A percentile compares a stretch with the other conserved stretches of the same genome.
phyloP scores from a whole-genome alignment of 805 yeast genomes.

The Starmerella vaccinii region DNA sequence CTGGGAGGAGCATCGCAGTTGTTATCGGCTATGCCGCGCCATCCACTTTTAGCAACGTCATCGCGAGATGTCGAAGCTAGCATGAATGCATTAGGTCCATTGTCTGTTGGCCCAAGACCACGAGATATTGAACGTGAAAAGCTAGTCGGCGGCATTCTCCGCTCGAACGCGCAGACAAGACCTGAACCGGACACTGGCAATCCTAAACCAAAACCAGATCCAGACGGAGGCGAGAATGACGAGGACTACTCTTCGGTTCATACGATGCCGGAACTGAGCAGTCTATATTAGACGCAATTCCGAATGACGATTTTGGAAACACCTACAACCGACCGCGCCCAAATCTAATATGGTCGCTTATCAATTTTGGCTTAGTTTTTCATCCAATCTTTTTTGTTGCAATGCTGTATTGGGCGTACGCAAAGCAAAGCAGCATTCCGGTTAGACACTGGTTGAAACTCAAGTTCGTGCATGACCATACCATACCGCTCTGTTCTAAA shows the following conservation, averaged over 20 bases:
- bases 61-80: slow-evolving; percentile 14
- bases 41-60: not conserved
- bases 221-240: not conserved
- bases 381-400: too few species aligned
- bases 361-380: too few species aligned
- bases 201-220: not conserved
- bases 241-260: slow-evolving; percentile 4
- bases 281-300: slow-evolving; percentile 15
- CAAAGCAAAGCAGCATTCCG: too few species aligned
- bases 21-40: not conserved
- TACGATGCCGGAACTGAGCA: slow-evolving; percentile 13
- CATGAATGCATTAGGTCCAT: not conserved
- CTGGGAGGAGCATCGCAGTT: not conserved
- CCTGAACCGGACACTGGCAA: not conserved
- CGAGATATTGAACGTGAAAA: not conserved
- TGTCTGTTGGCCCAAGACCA: not conserved
- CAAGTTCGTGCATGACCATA: too few species aligned
- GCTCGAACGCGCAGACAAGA: not conserved
- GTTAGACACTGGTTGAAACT: too few species aligned
- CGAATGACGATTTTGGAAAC: not conserved
- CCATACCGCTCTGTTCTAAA: too few species aligned
- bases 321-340: too few species aligned
- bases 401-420: too few species aligned
- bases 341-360: too few species aligned
- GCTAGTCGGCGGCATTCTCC: slow-evolving; percentile 3